phyloP scores from a whole-genome alignment of 179 eudicot species.

The Carnegiea gigantea region DNA sequence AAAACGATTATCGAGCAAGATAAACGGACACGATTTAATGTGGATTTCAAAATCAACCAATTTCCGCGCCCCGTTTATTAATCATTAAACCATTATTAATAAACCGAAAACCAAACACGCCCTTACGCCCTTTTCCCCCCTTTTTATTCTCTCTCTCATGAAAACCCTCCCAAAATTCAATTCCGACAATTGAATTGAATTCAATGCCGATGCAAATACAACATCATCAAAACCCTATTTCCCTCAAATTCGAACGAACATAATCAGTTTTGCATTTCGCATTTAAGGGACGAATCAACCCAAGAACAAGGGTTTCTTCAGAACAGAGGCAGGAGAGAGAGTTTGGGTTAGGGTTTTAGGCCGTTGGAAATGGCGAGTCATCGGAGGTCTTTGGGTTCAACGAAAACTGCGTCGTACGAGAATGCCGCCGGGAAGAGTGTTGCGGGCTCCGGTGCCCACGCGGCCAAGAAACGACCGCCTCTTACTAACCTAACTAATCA shows the following conservation, averaged over 20 bases:
- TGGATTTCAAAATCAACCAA: conserved; percentile 7
- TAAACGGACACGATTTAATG: conserved; percentile 24
- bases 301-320: neutral
- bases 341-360: conserved; percentile 1
- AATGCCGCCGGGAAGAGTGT: neutral
- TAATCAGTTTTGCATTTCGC: neutral
- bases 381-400: conserved; percentile 16
- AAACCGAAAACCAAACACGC: conserved; percentile 16
- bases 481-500: conserved; percentile 33
- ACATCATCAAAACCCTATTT: conserved; percentile 17
- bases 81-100: neutral
- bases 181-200: conserved; percentile 8
- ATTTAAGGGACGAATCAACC: neutral
- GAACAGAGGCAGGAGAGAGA: neutral
- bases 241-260: neutral
- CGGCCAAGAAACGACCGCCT: conserved; percentile 34
- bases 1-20: conserved; percentile 18
- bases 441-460: neutral
- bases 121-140: conserved; percentile 3
- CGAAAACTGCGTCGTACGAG: conserved; percentile 2
- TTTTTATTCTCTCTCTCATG: neutral
- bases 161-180: neutral
- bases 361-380: conserved; percentile 12
- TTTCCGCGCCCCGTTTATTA: conserved; percentile 28
- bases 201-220: neutral